phyloP scores from a whole-genome alignment of 805 yeast species.

The Zygosaccharomyces bisporus region DNA sequence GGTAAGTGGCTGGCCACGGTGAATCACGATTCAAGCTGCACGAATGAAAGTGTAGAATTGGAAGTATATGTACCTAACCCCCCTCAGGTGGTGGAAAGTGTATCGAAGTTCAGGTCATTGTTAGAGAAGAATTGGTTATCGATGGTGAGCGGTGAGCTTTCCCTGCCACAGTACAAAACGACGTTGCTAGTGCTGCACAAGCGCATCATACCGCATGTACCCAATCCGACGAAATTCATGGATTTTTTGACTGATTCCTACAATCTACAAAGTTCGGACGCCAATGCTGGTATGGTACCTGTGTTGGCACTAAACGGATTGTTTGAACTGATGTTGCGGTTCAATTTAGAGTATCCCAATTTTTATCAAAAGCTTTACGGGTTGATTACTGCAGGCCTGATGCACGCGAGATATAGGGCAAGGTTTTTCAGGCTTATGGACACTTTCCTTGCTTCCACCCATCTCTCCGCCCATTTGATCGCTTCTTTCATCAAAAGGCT shows the following conservation, averaged over 20 bases:
- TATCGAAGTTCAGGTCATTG: slow-evolving; percentile 50
- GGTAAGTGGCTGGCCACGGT: slow-evolving; percentile 40
- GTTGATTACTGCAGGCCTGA: slow-evolving; percentile 66
- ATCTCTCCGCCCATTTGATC: slow-evolving; percentile 73
- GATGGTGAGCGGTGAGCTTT: slow-evolving; percentile 48
- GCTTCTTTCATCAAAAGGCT: slow-evolving; percentile 87
- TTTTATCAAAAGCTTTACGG: slow-evolving; percentile 80
- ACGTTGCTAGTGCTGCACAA: slow-evolving; percentile 72
- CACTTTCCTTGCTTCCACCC: slow-evolving; percentile 79
- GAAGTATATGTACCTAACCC: slow-evolving; percentile 42
- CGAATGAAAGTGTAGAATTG: slow-evolving; percentile 36
- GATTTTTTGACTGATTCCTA: slow-evolving; percentile 90
- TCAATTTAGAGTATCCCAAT: slow-evolving; percentile 87
- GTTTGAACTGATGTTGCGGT: slow-evolving; percentile 75
- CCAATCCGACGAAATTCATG: slow-evolving; percentile 79
- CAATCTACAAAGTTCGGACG: slow-evolving; percentile 37
- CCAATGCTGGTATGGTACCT: slow-evolving; percentile 49
- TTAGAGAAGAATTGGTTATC: slow-evolving; percentile 69
- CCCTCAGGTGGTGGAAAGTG: slow-evolving; percentile 44
- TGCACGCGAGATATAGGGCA: slow-evolving; percentile 77
- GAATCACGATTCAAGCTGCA: slow-evolving; percentile 35
- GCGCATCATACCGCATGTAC: slow-evolving; percentile 74
- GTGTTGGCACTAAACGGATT: slow-evolving; percentile 83
- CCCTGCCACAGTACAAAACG: slow-evolving; percentile 59
- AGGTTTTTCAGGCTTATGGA: slow-evolving; percentile 86